Evolutionary conservation across 306 rosid genomes (phyloP), one percentile per base, ranked within the genome.

Genomic region (apple (Malus domestica)): DNA sequence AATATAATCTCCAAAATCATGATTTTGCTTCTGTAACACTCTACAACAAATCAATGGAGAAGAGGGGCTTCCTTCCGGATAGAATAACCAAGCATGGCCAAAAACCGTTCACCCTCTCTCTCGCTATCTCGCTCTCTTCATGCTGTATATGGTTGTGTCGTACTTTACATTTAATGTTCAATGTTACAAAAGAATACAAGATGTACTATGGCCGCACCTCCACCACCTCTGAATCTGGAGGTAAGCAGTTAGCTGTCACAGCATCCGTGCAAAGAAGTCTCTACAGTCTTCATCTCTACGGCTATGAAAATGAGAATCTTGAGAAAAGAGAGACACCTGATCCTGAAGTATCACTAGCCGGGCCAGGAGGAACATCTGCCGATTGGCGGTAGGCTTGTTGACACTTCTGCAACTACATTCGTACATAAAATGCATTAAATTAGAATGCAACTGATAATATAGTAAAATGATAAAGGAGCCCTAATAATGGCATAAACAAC

Each of bases 311-410:
- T 32, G 99, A 69, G 84, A 96, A 92, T 86, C 97, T 89, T 74
- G 99, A 92, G 88, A 96, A 96, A 67, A 92, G 96, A 32, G 97
- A 92, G 25, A 68, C 79, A 76, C 86, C 83, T 25, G 98, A 77
- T 80, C 90, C 93, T 12, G 96, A 70, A 66, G 91, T 66, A 15
- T 96, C 99, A 27, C 70, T 83, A 14, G 87, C 85, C 19, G 97
- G 90, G 83, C 76, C 89, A 10, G 89, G 91, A 30, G 93, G 86
- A 85, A 82, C 93, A 16, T 89, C 96, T 42, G 82, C 58, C n/a
- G 97, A 80, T 45, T 78, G 60, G 6, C 84, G 98, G 64, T 92
- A 96, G 35, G 98, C 93, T 75, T 87, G 99, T 81, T 92, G 99
- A 82, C 99, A 92, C 86, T 90, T 90, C 75, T 87, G 92, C 65